A percentile compares a stretch with the other conserved stretches of the same genome.
phyloP scores from a whole-genome alignment of 73 alveolate species.

The Tetrahymena thermophila region DNA sequence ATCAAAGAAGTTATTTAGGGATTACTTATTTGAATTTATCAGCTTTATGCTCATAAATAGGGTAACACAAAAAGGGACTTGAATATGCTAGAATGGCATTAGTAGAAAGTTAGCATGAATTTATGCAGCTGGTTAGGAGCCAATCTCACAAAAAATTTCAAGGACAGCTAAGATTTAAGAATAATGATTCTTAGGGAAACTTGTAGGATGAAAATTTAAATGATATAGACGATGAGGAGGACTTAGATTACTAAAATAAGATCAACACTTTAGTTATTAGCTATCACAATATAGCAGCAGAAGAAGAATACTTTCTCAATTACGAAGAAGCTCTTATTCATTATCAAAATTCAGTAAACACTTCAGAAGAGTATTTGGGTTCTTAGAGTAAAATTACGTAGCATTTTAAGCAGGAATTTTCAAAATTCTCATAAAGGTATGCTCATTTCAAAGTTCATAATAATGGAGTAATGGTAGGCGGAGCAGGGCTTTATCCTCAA shows the following conservation, averaged over 20 bases:
- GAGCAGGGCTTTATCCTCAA: not conserved
- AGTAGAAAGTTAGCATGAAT: not conserved
- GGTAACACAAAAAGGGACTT: not conserved
- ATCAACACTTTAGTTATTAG: not conserved
- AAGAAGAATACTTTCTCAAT: not conserved
- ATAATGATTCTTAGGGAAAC: not conserved
- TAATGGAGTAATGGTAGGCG: not conserved
- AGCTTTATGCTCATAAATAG: not conserved
- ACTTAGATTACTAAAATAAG: not conserved
- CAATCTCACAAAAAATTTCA: not conserved
- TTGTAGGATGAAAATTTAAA: not conserved
- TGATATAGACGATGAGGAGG: not conserved
- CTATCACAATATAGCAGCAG: not conserved
- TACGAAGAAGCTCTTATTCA: not conserved
- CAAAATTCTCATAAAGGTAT: not conserved
- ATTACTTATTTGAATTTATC: not conserved
- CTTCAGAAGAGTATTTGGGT: not conserved
- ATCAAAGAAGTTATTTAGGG: not conserved
- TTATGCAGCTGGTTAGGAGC: not conserved
- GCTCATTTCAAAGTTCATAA: not conserved
- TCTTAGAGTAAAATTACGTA: not conserved
- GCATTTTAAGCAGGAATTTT: not conserved
- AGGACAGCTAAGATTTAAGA: not conserved
- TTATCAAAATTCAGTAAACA: not conserved
- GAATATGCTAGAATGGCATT: not conserved